Evolutionary conservation across 2,329 filamentous ascomycete species (phyloP).

Genomic region (Clarireedia paspali): DNA sequence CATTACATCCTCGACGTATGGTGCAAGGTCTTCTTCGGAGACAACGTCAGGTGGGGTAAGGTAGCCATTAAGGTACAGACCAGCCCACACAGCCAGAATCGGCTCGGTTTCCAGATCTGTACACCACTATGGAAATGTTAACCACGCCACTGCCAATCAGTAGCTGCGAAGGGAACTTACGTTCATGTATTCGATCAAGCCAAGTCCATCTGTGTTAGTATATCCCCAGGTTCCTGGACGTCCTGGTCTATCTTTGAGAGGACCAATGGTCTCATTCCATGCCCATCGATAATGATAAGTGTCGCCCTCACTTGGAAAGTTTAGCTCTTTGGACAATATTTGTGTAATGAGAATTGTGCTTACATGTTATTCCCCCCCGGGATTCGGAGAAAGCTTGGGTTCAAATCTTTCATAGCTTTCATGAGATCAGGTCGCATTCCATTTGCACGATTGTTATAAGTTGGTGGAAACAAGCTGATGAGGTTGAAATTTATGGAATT

Average conservation of each 20-base stretch:
- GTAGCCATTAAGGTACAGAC: constrained; percentile 35
- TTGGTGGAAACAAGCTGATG: constrained; percentile 52
- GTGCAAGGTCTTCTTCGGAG: constrained; percentile 35
- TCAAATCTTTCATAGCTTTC: constrained; percentile 42
- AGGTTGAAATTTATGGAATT: constrained; percentile 46
- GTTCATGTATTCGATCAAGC: constrained; percentile 42
- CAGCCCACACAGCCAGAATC: constrained; percentile 41
- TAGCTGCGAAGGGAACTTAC: constrained; percentile 10
- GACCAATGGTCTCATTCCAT: constrained; percentile 36
- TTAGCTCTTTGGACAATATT: not conserved
- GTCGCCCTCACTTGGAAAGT: constrained; percentile 19
- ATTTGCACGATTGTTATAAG: constrained; percentile 48
- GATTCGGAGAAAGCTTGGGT: constrained; percentile 51
- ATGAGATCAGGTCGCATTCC: constrained; percentile 50
- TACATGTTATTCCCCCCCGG: constrained; percentile 57
- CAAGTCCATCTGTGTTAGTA: constrained; percentile 40
- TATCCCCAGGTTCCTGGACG: constrained; percentile 36
- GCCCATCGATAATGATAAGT: constrained; percentile 23
- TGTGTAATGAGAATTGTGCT: constrained; percentile 23
- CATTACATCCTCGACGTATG: constrained; percentile 40
- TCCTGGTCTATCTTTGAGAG: constrained; percentile 29
- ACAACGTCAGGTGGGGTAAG: constrained; percentile 33
- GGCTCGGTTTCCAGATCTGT: constrained; percentile 39
- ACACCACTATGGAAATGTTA: constrained; percentile 31
- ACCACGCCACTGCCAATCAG: not conserved